Evolutionary conservation across 345 rosid species (phyloP), one percentile per base, ranked within the genome.

Genomic region (Camelina neglecta): DNA sequence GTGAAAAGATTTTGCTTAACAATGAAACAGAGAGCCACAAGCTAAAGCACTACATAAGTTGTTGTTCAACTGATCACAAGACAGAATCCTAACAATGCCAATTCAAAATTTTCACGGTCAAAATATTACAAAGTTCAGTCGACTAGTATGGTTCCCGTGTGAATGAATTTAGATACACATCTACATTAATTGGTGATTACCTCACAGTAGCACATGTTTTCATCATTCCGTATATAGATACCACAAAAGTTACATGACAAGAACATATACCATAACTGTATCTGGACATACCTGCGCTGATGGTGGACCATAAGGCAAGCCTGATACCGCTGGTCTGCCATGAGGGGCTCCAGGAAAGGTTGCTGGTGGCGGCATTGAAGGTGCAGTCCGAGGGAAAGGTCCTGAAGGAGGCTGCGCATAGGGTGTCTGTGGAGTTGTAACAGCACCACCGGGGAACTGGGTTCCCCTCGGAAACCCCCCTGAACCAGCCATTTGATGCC

Each of bases 241-340:
- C 36, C 44, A 71, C 3, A 58, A 33, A 56, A 58, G 24, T 47
- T 72, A 66, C 20, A 73, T 54, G n/a, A 15, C 72, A 60, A 80
- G 56, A 69, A 45, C 7, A 38, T 60, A 75, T 36, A 53, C 45
- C n/a, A 66, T 60, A 69, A 90, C 89, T 81, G 82, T 82, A 67
- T 73, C 86, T 18, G 80, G 59, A 66, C 84, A 87, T 83, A 80
- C 75, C 55, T 77, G 78, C 84, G 82, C 82, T 53, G 89, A 62
- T 69, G 86, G 95, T 77, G 85, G 82, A 60, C 89, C 92, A 81
- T 83, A 94, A 63, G 97, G 88, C 65, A 82, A 79, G 79, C 76
- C 84, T 31, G 83, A 35, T 12, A 88, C 82, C 11, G 85, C 84
- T 8, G 81, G 80, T 39, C 80, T 75, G 29, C 82, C 85, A 72